phyloP scores from a whole-genome alignment of 2,329 filamentous ascomycete genomes.

The Fusarium vanettenii region DNA sequence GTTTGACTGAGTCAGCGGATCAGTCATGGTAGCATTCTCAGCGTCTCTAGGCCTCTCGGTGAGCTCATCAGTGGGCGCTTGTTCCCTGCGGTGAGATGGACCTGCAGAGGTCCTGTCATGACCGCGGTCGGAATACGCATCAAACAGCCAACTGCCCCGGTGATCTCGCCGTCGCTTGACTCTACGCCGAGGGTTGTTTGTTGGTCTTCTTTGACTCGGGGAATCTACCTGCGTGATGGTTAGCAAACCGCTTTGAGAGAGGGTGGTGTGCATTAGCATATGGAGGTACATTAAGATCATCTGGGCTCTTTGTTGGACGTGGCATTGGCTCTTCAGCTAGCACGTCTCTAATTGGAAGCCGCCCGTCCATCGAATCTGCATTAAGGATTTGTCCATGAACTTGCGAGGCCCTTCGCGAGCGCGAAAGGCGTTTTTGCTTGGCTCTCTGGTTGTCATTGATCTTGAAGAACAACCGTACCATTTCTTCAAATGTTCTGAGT shows the following conservation, averaged over 20 bases:
- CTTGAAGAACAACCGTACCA: constrained; percentile 5
- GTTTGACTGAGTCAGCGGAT: not conserved
- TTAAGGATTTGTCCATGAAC: not conserved
- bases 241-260: not conserved
- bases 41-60: fast-evolving
- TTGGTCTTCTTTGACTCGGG: fast-evolving
- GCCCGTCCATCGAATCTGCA: not conserved
- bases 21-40: not conserved
- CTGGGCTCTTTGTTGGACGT: not conserved
- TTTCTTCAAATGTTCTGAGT: constrained; percentile 1
- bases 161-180: not conserved
- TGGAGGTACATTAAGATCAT: constrained; percentile 4
- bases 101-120: not conserved
- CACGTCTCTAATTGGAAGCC: fast-evolving
- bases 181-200: not conserved
- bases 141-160: not conserved
- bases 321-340: fast-evolving
- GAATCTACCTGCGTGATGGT: not conserved
- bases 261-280: not conserved
- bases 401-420: no score
- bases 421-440: not conserved
- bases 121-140: not conserved
- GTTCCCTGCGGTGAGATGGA: not conserved
- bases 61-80: not conserved
- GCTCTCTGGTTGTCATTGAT: not conserved